A percentile compares a stretch with the other conserved stretches of the same genome.
phyloP scores from a whole-genome alignment of 2,329 filamentous ascomycete species.

The Talaromyces marneffei region DNA sequence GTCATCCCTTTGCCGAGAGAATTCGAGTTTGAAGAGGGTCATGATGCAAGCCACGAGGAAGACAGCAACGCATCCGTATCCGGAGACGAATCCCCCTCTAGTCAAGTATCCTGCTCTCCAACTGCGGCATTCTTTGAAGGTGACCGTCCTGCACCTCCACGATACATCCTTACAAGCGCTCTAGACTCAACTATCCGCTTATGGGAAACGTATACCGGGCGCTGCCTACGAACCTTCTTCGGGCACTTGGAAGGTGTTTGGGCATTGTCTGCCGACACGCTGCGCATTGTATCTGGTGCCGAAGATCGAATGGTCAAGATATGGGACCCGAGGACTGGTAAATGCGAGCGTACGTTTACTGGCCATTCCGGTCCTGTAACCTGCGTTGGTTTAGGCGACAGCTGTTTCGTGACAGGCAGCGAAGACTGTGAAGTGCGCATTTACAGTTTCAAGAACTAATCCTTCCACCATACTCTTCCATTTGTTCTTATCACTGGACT shows the following conservation, averaged over 20 bases:
- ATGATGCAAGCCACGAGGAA: conserved; percentile 53
- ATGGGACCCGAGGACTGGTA: conserved; percentile 88
- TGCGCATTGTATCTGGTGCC: conserved; percentile 80
- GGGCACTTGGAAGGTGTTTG: conserved; percentile 95
- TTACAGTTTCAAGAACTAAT: conserved; percentile 60
- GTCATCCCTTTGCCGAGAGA: conserved; percentile 76
- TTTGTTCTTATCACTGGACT: not conserved
- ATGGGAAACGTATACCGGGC: conserved; percentile 80
- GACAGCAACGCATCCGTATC: conserved; percentile 41
- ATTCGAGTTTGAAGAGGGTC: conserved; percentile 83
- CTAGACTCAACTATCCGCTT: conserved; percentile 87
- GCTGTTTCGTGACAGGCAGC: conserved; percentile 80
- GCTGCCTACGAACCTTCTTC: conserved; percentile 87
- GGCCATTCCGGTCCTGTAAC: conserved; percentile 88
- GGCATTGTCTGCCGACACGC: conserved; percentile 81
- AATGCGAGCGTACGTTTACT: conserved; percentile 86
- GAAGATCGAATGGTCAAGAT: conserved; percentile 94
- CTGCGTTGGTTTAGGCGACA: conserved; percentile 86
- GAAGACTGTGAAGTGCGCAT: conserved; percentile 89
- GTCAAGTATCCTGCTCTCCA: conserved; percentile 22
- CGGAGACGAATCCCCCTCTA: conserved; percentile 24
- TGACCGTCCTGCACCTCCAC: conserved; percentile 66
- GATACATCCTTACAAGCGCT: conserved; percentile 88
- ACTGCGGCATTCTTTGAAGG: conserved; percentile 55
- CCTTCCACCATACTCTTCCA: not conserved